Conservation (phyloP, 768 basidiomycete genomes). For the Agrocybe praecox region DNA sequence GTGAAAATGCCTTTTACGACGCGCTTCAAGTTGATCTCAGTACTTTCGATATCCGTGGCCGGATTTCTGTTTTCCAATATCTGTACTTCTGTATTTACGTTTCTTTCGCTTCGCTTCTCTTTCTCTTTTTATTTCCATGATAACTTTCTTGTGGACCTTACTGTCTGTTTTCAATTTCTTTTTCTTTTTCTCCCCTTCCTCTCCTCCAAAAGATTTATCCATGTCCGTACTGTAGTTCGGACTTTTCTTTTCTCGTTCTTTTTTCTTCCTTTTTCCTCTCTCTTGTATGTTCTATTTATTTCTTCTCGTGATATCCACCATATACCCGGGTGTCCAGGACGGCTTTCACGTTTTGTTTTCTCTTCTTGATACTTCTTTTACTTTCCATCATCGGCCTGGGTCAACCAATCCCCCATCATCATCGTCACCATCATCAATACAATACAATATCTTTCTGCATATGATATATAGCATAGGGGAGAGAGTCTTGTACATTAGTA, state of each 20-base stretch:
- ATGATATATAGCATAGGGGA: too few species aligned
- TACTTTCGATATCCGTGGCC: not conserved
- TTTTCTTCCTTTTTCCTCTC: not conserved
- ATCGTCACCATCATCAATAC: not conserved
- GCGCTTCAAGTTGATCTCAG: not conserved
- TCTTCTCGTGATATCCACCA: too few species aligned
- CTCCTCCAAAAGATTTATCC: not conserved
- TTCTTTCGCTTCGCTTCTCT: conserved; percentile 5
- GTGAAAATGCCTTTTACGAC: not conserved
- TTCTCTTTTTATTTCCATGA: not conserved
- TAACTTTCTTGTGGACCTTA: not conserved
- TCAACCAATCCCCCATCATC: not conserved
- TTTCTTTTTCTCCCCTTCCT: not conserved
- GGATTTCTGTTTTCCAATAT: not conserved
- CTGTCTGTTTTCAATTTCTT: not conserved
- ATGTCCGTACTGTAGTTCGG: not conserved
- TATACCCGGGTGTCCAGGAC: too few species aligned
- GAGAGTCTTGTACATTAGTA: too few species aligned
- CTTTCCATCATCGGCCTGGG: not conserved
- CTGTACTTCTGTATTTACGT: not conserved
- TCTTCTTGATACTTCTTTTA: too few species aligned
- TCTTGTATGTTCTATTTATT: too few species aligned
- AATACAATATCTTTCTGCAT: not conserved
- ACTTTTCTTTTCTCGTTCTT: not conserved
- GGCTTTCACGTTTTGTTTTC: too few species aligned